These are phyloP conservation scores for Leishmania tropica DNA, from an alignment of 208 protist genomes.

Conservation along the genomic window DNA sequence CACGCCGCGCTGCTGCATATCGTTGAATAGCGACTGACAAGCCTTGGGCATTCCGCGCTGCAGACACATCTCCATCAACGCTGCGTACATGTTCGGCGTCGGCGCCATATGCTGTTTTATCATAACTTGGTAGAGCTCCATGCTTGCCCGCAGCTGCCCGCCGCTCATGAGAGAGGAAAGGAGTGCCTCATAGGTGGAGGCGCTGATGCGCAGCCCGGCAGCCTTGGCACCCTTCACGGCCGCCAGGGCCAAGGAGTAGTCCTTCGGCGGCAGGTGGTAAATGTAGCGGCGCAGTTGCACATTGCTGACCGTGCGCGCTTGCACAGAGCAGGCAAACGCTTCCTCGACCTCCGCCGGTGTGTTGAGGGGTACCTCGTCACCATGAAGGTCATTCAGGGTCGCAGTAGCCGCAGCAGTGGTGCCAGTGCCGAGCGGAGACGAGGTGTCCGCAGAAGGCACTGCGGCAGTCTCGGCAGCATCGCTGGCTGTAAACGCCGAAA, in stretches of 20 bases:
- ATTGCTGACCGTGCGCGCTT: slow-evolving; percentile 82
- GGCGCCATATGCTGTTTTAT: slow-evolving; percentile 56
- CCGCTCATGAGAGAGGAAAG: slow-evolving; percentile 59
- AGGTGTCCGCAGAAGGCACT: not conserved
- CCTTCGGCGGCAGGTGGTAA: slow-evolving; percentile 46
- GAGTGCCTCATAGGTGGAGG: slow-evolving; percentile 69
- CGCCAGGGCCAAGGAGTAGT: slow-evolving; percentile 57
- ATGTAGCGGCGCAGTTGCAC: slow-evolving; percentile 74
- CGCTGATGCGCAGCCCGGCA: slow-evolving; percentile 63
- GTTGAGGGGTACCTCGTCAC: slow-evolving; percentile 19
- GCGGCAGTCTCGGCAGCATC: not conserved
- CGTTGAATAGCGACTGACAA: slow-evolving; percentile 73
- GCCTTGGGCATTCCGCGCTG: slow-evolving; percentile 61
- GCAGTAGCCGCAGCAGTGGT: not conserved
- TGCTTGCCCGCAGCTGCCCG: slow-evolving; percentile 75
- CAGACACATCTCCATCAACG: slow-evolving; percentile 82
- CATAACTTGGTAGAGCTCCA: slow-evolving; percentile 83
- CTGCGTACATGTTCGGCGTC: slow-evolving; percentile 70
- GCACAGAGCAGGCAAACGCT: slow-evolving; percentile 65
- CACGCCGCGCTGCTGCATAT: slow-evolving; percentile 65
- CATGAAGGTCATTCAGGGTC: not conserved
- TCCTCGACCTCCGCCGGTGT: slow-evolving; percentile 58
- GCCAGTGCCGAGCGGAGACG: not conserved
- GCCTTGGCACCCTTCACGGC: slow-evolving; percentile 65
- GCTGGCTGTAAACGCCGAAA: not conserved